These are phyloP conservation scores for Tolypocladium cylindrosporum DNA, from an alignment of 2,329 filamentous ascomycete species.

Conservation along the genomic window DNA sequence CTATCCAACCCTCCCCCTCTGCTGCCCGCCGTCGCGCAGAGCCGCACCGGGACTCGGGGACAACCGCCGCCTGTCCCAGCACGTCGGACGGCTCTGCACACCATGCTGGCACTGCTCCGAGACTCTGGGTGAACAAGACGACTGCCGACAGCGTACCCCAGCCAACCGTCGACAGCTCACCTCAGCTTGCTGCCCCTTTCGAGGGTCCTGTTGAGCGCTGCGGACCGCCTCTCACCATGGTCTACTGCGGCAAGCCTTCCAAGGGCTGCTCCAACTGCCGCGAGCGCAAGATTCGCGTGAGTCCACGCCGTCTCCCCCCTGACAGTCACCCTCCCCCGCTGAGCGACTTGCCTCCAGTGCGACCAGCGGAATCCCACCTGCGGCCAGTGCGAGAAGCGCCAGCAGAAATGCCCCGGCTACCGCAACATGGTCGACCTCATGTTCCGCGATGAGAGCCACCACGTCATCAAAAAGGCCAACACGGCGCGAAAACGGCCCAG, in stretches of 20 bases:
- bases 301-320: conserved; percentile 13
- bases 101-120: not conserved
- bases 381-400: conserved; percentile 43
- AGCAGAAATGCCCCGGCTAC: conserved; percentile 43
- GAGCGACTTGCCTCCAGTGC: conserved; percentile 26
- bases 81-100: not conserved
- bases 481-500: conserved; percentile 15
- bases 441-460: conserved; percentile 46
- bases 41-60: not conserved
- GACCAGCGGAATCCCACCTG: conserved; percentile 41
- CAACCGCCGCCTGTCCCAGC: not conserved
- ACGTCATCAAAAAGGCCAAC: conserved; percentile 43
- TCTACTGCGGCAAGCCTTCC: conserved; percentile 48
- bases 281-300: conserved; percentile 45
- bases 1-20: not conserved
- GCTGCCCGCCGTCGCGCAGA: not conserved
- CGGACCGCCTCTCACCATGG: conserved; percentile 26
- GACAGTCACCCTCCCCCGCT: conserved; percentile 4
- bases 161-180: not conserved
- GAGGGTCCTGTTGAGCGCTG: not conserved
- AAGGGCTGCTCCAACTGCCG: conserved; percentile 46
- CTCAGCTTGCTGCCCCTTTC: not conserved
- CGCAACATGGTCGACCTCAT: conserved; percentile 45
- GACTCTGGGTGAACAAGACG: not conserved
- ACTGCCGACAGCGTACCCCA: not conserved